Evolutionary conservation across 805 yeast species (phyloP).

Genomic region (Wickerhamiella azyma): DNA sequence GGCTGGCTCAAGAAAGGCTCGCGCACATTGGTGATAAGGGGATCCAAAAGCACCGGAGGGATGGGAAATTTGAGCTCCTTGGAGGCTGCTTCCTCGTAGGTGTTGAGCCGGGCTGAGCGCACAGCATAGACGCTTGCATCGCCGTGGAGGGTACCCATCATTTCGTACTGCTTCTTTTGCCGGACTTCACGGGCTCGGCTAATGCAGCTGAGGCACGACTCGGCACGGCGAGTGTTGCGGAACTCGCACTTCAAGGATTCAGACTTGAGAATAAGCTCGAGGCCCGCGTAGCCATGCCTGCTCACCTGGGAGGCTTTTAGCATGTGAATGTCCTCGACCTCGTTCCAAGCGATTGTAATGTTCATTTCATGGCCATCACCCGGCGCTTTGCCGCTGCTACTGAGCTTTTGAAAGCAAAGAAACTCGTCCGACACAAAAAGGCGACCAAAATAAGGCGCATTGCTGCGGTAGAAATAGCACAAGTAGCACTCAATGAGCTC

Average conservation of each 20-base stretch:
- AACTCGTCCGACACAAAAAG: conserved; percentile 54
- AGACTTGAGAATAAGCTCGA: conserved; percentile 54
- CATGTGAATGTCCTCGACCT: conserved; percentile 48
- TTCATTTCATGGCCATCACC: conserved; percentile 58
- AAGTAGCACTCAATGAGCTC: conserved; percentile 48
- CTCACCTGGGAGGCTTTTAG: background rate
- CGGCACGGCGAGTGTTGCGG: conserved; percentile 4
- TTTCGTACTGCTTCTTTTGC: conserved; percentile 1
- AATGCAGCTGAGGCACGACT: background rate
- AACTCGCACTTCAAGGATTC: conserved; percentile 73
- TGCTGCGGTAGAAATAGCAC: conserved; percentile 34
- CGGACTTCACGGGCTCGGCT: background rate
- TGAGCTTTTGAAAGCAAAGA: conserved; percentile 66
- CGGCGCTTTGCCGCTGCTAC: conserved; percentile 20
- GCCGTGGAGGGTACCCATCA: conserved; percentile 5
- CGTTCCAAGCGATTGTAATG: conserved; percentile 69
- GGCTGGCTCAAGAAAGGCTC: conserved; percentile 33
- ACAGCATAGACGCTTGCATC: conserved; percentile 8
- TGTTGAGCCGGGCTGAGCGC: conserved; percentile 16
- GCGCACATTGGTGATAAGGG: conserved; percentile 11
- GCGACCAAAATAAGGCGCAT: conserved; percentile 73
- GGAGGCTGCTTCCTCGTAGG: conserved; percentile 15
- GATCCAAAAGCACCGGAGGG: conserved; percentile 21
- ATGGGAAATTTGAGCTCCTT: conserved; percentile 9
- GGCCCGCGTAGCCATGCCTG: conserved; percentile 40